Conservation (phyloP, 352 stramenopile genomes). For the Globisporangium polare region DNA sequence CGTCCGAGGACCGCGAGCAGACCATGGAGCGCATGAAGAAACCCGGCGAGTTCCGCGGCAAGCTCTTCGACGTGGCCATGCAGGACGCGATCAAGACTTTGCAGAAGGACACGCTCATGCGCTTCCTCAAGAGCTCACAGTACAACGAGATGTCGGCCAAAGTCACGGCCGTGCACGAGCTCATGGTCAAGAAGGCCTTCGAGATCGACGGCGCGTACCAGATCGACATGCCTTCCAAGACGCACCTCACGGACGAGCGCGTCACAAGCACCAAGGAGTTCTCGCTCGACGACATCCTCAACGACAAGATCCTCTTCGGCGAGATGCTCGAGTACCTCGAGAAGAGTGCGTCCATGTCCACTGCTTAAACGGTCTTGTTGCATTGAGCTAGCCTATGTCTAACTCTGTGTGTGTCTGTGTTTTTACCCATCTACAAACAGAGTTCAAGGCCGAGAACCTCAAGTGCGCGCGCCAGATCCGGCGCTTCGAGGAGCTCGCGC, state of each 20-base stretch:
- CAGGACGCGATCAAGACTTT: slow-evolving; percentile 84
- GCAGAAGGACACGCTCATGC: slow-evolving; percentile 75
- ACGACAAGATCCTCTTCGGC: slow-evolving; percentile 76
- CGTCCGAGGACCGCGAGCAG: slow-evolving; percentile 70
- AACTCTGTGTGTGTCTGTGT: background rate
- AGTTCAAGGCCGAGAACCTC: slow-evolving; percentile 84
- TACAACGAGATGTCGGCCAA: slow-evolving; percentile 76
- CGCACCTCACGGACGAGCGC: slow-evolving; percentile 56
- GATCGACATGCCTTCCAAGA: slow-evolving; percentile 53
- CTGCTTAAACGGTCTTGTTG: background rate
- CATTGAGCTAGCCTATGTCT: background rate
- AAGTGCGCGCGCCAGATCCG: slow-evolving; percentile 80
- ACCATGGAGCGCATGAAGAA: slow-evolving; percentile 84
- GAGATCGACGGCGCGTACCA: slow-evolving; percentile 67
- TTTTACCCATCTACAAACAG: slow-evolving; percentile 22
- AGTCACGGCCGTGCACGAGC: slow-evolving; percentile 41
- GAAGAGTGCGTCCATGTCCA: slow-evolving; percentile 48
- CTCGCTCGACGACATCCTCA: slow-evolving; percentile 77
- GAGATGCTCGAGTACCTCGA: slow-evolving; percentile 86
- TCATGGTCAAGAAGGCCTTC: slow-evolving; percentile 63
- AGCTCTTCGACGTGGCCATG: slow-evolving; percentile 80
- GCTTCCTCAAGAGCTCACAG: slow-evolving; percentile 74
- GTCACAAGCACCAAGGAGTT: slow-evolving; percentile 47
- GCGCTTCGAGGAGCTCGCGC: slow-evolving; percentile 70
- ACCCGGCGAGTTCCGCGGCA: slow-evolving; percentile 64